Evolutionary conservation across 331 rosid genomes (phyloP).

Genomic region (Prunus yedoensis): DNA sequence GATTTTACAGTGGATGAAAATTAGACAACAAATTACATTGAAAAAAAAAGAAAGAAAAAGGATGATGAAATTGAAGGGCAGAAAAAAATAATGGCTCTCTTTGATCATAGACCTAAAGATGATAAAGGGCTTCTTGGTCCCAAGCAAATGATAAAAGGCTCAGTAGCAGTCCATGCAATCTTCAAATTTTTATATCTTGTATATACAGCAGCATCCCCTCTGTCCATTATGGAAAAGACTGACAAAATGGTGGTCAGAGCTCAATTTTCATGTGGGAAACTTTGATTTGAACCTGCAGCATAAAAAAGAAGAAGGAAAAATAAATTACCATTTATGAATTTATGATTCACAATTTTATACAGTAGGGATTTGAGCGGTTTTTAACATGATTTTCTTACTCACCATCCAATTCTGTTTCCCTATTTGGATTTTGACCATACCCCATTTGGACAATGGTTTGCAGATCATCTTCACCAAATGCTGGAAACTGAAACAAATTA

Average conservation of each 20-base stretch:
- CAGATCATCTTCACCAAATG: constrained; percentile 78
- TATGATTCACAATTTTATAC: constrained; percentile 31
- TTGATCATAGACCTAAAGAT: constrained; percentile 1
- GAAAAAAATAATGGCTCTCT: constrained; percentile 37
- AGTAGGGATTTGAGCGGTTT: background rate
- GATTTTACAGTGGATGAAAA: constrained; percentile 68
- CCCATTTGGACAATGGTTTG: constrained; percentile 90
- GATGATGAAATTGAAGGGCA: constrained; percentile 16
- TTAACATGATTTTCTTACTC: constrained; percentile 17
- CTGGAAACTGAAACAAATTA: constrained; percentile 53
- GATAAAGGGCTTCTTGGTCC: constrained; percentile 22
- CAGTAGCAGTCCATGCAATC: constrained; percentile 42
- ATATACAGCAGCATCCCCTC: constrained; percentile 59
- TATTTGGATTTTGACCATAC: constrained; percentile 51
- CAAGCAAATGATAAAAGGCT: constrained; percentile 40
- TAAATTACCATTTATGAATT: constrained; percentile 7
- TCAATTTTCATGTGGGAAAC: constrained; percentile 69
- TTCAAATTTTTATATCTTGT: constrained; percentile 52
- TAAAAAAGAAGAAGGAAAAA: background rate
- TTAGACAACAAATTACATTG: constrained; percentile 38
- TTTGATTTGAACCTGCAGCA: constrained; percentile 71
- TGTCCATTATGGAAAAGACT: constrained; percentile 26
- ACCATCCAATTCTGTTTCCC: constrained; percentile 59
- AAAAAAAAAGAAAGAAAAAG: background rate
- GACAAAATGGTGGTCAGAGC: constrained; percentile 51